Base-by-base conservation (phyloP, 345 rosid species). In the Lepidium didymum region DNA sequence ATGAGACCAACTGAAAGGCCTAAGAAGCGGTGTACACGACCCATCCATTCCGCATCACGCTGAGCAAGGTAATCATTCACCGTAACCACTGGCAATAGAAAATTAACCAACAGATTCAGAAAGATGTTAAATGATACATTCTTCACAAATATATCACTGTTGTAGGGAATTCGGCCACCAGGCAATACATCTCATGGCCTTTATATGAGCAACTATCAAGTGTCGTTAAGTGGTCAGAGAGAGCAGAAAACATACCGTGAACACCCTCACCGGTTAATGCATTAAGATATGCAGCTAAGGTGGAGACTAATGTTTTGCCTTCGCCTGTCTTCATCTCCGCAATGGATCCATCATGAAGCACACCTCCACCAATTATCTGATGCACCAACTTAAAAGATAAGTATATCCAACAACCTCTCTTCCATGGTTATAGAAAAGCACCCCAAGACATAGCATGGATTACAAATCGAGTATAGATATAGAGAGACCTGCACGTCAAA, bases 21-120 rank as follows among this genome's bases (percentile, higher is more conserved):
- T 76, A 92, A 78, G 77, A 80, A 92, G 57, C 85, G 86, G 83
- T 92, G 93, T 78, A 92, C 91, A 72, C 93, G 96, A 31, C 96
- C 98, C 98, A 92, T 92, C 98, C 98, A 92, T 69, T 92, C 96
- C 73, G 98, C 98, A 84, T 92, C 98, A 62, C 98, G 96, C 73
- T 85, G 91, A 59, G 98, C 98, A 58, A 92, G 80, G 79, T 92
- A 92, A 82, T 92, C 96, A 78, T 92, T 92, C 66, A 92, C 98
- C 27, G 98, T 92, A 62, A 92, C 98, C 83, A 92, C 98, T 92
- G 82, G 64, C 66, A 69, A 75, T 65, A 73, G 45, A 71, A 67
- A 71, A 72, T 27, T 9, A 78, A 56, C 16, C 54, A 56, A 45
- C 29, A 52, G 8, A 18, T 19, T 56, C 37, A 64, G 51, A 23